A percentile compares a stretch with the other conserved stretches of the same genome.
Evolutionary conservation across 192 early-diverging fungal species (phyloP).

Genomic region (Dispira parvispora): DNA sequence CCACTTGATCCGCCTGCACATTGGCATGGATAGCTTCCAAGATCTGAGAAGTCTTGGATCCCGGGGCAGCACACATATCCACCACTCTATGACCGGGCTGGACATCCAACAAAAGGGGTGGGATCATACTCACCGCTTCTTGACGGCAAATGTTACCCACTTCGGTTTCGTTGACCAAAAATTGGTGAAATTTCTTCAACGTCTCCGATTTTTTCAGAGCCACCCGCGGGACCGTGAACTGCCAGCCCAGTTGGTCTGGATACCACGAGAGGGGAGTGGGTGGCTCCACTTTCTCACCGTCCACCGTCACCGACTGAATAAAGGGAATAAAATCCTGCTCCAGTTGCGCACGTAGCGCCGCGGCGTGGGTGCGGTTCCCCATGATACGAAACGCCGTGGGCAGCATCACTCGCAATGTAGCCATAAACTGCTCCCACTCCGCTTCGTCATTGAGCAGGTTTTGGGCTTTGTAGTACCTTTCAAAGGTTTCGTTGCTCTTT

Average conservation of each 20-base stretch:
- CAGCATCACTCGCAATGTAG: slow-evolving; percentile 47
- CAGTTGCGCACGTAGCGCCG: slow-evolving; percentile 54
- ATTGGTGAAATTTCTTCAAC: slow-evolving; percentile 74
- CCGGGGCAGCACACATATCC: slow-evolving; percentile 97
- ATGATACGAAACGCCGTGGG: slow-evolving; percentile 92
- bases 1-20: slow-evolving; percentile 30
- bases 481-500: slow-evolving; percentile 43
- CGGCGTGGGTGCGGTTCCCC: slow-evolving; percentile 60
- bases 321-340: slow-evolving; percentile 42
- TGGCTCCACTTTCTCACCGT: slow-evolving; percentile 55
- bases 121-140: slow-evolving; percentile 96
- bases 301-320: slow-evolving; percentile 34
- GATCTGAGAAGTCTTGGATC: slow-evolving; percentile 93
- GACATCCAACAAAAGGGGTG: slow-evolving; percentile 82
- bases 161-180: slow-evolving; percentile 95
- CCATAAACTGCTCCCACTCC: slow-evolving; percentile 66
- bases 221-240: slow-evolving; percentile 56
- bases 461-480: slow-evolving; percentile 62
- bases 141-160: slow-evolving; percentile 93
- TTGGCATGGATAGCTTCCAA: slow-evolving; percentile 61
- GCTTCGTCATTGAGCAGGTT: slow-evolving; percentile 49
- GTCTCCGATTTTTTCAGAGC: slow-evolving; percentile 60
- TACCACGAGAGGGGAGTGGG: slow-evolving; percentile 72
- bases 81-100: slow-evolving; percentile 70
- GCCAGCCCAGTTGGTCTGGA: slow-evolving; percentile 84